A percentile compares a stretch with the other conserved stretches of the same genome.
phyloP scores from a whole-genome alignment of 2,329 filamentous ascomycete species.

The Penicillium fuscoglaucum region DNA sequence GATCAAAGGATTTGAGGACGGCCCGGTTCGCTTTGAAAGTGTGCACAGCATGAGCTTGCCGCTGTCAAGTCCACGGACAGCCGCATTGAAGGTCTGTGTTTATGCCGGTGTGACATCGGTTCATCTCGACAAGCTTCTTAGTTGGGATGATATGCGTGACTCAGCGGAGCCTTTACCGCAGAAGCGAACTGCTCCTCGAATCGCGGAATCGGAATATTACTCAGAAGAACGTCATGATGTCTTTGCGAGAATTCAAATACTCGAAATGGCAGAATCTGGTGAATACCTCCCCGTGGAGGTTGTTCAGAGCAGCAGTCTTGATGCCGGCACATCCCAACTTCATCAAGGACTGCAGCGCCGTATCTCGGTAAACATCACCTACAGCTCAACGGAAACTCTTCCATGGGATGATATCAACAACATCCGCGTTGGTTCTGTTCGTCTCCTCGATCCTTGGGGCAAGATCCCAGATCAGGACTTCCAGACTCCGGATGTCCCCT shows the following conservation, averaged over 20 bases:
- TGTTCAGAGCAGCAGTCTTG: slow-evolving; percentile 77
- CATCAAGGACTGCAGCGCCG: slow-evolving; percentile 92
- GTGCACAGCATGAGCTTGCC: slow-evolving; percentile 97
- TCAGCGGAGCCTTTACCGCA: slow-evolving; percentile 57
- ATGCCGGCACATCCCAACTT: slow-evolving; percentile 88
- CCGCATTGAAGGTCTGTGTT: slow-evolving; percentile 80
- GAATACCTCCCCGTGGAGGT: slow-evolving; percentile 93
- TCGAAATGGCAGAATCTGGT: slow-evolving; percentile 88
- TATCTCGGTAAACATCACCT: slow-evolving; percentile 82
- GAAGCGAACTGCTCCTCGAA: slow-evolving; percentile 63
- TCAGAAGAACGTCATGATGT: slow-evolving; percentile 93
- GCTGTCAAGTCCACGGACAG: slow-evolving; percentile 70
- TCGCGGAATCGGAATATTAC: slow-evolving; percentile 90
- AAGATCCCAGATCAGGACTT: slow-evolving; percentile 78
- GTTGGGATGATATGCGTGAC: slow-evolving; percentile 98
- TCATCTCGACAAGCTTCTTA: slow-evolving; percentile 94
- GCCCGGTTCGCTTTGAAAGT: slow-evolving; percentile 89
- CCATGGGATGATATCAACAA: slow-evolving; percentile 83
- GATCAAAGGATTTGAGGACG: slow-evolving; percentile 91
- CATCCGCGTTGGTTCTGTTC: slow-evolving; percentile 76
- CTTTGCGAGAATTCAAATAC: slow-evolving; percentile 80
- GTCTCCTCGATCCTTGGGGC: slow-evolving; percentile 79
- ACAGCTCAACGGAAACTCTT: slow-evolving; percentile 82
- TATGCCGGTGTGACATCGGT: slow-evolving; percentile 89
- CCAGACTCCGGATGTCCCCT: slow-evolving; percentile 68